These are phyloP conservation scores for Backusella macrospora DNA, from an alignment of 192 early-diverging fungal species.

Conservation along the genomic window DNA sequence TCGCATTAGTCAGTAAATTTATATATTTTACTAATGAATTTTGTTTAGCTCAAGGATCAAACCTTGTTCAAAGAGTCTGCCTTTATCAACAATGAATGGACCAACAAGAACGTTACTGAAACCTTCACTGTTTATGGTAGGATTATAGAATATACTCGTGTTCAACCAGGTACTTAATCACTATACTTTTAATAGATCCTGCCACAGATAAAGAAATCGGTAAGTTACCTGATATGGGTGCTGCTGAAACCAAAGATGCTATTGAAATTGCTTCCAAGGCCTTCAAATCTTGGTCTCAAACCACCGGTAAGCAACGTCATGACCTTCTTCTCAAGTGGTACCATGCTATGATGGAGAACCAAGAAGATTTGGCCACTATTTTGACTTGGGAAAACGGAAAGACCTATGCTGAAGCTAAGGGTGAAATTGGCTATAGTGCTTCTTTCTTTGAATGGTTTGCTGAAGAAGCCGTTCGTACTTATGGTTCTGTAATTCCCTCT, in stretches of 20 bases:
- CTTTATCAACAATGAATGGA: constrained; percentile 66
- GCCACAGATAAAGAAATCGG: constrained; percentile 63
- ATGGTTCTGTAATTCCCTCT: constrained; percentile 83
- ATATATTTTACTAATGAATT: background rate
- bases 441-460: constrained; percentile 85
- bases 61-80: constrained; percentile 55
- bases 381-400: constrained; percentile 90
- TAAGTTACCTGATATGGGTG: constrained; percentile 67
- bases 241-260: constrained; percentile 56
- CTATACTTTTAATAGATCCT: constrained; percentile 51
- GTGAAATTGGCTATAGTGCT: constrained; percentile 70
- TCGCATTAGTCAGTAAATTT: background rate
- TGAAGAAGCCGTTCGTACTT: constrained; percentile 78
- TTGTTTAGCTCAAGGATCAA: constrained; percentile 60
- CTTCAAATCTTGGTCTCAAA: constrained; percentile 62
- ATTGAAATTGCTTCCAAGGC: constrained; percentile 62
- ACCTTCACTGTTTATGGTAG: constrained; percentile 61
- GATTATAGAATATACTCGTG: background rate
- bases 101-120: constrained; percentile 36
- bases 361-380: constrained; percentile 78
- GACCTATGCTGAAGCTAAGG: constrained; percentile 57
- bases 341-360: constrained; percentile 65
- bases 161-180: background rate
- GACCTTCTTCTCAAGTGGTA: constrained; percentile 65
- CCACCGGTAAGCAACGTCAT: constrained; percentile 63